phyloP scores from a whole-genome alignment of 75 land plant species.

The Pinus tabuliformis region DNA sequence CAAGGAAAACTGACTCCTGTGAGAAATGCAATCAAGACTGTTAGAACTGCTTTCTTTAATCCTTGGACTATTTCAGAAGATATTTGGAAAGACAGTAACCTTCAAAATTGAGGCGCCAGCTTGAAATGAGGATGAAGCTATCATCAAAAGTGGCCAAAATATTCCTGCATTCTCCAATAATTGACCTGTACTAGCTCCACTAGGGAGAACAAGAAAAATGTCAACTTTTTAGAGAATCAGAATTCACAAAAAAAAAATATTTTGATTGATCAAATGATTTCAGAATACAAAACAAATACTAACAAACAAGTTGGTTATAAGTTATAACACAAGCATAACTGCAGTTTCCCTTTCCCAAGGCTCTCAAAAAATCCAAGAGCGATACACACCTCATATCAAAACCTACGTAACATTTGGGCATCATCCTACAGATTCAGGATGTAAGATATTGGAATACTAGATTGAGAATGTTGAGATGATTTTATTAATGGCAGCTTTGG shows the following conservation, averaged over 20 bases:
- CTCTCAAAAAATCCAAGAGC: background rate
- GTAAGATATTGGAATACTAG: background rate
- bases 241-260: too few species aligned
- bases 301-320: background rate
- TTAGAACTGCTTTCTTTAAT: background rate
- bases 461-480: background rate
- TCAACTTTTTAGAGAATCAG: background rate
- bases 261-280: background rate
- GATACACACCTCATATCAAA: background rate
- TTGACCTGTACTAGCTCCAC: constrained; percentile 53
- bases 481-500: background rate
- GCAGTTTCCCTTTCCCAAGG: background rate
- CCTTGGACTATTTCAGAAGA: background rate
- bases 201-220: constrained; percentile 15
- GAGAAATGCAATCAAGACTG: background rate
- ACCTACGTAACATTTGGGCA: background rate
- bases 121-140: constrained; percentile 73
- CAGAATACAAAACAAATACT: background rate
- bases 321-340: background rate
- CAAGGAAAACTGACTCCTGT: constrained; percentile 83
- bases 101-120: constrained; percentile 92
- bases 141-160: constrained; percentile 82
- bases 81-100: constrained; percentile 24
- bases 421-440: background rate
- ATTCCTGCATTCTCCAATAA: constrained; percentile 44